Base-by-base conservation (phyloP, 106 monocot genomes). In the Posidonia australis region DNA sequence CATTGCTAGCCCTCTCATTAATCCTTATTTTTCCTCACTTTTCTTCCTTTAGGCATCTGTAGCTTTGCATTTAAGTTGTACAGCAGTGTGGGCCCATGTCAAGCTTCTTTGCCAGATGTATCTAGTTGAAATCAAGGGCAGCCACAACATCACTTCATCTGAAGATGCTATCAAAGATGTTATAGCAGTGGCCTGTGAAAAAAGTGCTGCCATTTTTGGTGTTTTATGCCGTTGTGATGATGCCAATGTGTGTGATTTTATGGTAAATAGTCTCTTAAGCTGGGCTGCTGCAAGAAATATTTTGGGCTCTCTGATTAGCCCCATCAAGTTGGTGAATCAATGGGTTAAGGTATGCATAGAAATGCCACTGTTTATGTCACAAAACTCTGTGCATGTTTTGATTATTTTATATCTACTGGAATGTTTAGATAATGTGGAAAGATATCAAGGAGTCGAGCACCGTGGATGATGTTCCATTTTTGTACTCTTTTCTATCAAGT, bases 341-440 rank as follows among this genome's bases (percentile, higher is more conserved):
- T 93, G 93, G 93, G 83, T 86, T 79, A 89, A 93, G 93, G 93
- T 93, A 23, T 62, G 81, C 29, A 45, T 14, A 71, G 26, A 55
- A 69, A 4, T 57, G 55, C 44, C 44, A n/a, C 19, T 11, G 60
- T 29, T 25, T 58, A 32, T 53, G n/a, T 59, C 7, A 32, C 26
- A 7, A 44, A 44, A 54, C 16, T 62, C n/a, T 52, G 10, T 24
- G 13, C 24, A 4, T 58, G 45, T 31, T 58, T 26, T 63, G 14
- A 45, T 28, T 48, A 17, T 12, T 51, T 69, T 71, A 13, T 43
- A 70, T n/a, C 57, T 66, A 75, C 41, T 78, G 12, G n/a, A 62
- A 25, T 43, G 29, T 68, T 36, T 67, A 93, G 93, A 83, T 81
- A 55, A 46, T 76, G 17, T 81, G 77, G 55, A 89, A 70, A 73